These are phyloP conservation scores for Diaporthe australafricana DNA, from an alignment of 2,329 filamentous ascomycete species.

Conservation along the genomic window DNA sequence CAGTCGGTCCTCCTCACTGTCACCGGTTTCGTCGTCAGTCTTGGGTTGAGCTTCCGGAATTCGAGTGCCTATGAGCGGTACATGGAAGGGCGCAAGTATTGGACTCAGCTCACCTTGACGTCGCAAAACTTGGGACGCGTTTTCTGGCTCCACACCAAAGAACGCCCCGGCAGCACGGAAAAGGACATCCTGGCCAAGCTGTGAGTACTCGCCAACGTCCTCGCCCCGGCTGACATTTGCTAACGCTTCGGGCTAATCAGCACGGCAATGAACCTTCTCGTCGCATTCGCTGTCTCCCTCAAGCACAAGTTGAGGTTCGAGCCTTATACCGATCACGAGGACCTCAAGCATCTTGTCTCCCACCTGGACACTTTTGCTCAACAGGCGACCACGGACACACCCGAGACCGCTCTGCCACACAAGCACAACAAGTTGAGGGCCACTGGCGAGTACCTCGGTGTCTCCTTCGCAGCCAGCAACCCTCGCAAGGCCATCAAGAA, in stretches of 20 bases:
- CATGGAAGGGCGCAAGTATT: conserved; percentile 65
- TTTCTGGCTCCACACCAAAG: conserved; percentile 83
- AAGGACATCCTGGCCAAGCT: conserved; percentile 76
- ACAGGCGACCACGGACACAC: conserved; percentile 53
- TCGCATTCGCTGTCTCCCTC: conserved; percentile 75
- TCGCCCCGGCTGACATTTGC: not conserved
- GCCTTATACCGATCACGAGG: conserved; percentile 76
- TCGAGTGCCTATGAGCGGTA: conserved; percentile 82
- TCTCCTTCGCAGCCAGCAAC: conserved; percentile 76
- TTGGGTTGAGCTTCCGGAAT: conserved; percentile 81
- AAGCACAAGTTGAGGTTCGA: conserved; percentile 82
- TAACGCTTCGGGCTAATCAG: conserved; percentile 37
- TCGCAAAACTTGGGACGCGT: conserved; percentile 77
- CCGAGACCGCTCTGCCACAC: conserved; percentile 46
- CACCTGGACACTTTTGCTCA: conserved; percentile 77
- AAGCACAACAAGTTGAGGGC: conserved; percentile 58
- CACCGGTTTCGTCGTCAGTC: conserved; percentile 86
- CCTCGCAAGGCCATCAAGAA: conserved; percentile 77
- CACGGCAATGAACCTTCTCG: conserved; percentile 75
- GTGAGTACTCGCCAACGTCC: conserved; percentile 37
- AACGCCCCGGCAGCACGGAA: conserved; percentile 69
- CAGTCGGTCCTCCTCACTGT: conserved; percentile 81
- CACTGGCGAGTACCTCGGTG: conserved; percentile 72
- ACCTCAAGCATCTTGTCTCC: conserved; percentile 70
- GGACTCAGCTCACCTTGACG: conserved; percentile 70